phyloP scores from a whole-genome alignment of 495 filamentous ascomycete species.

The Talaromyces stipitatus region DNA sequence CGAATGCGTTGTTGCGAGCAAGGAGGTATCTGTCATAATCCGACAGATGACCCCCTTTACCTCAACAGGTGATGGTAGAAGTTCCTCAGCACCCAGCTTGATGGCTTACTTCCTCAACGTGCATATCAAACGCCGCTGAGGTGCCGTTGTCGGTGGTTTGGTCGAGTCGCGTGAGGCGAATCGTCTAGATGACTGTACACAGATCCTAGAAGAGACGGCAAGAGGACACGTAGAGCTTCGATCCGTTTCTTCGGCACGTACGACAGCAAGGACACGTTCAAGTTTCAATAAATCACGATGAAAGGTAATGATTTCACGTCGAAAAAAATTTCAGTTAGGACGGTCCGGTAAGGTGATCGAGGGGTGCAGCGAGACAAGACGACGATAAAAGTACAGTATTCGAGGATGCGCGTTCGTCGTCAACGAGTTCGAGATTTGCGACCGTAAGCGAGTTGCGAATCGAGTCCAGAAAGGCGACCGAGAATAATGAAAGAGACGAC shows the following conservation, averaged over 20 bases:
- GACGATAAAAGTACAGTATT: neutral
- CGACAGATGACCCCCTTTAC: slow-evolving; percentile 55
- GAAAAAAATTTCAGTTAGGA: neutral
- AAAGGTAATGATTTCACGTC: neutral
- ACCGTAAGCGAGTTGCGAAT: neutral
- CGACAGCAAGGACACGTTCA: neutral
- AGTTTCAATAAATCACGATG: neutral
- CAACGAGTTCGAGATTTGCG: slow-evolving; percentile 3
- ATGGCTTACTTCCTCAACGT: slow-evolving; percentile 2
- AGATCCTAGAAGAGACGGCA: neutral
- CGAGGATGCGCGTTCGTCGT: neutral
- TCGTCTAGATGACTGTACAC: neutral
- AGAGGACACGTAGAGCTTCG: neutral
- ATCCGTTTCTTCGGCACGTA: neutral
- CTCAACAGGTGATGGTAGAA: slow-evolving; percentile 4
- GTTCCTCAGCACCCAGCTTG: slow-evolving; percentile 9
- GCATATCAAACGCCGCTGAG: slow-evolving; percentile 4
- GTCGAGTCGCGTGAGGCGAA: neutral
- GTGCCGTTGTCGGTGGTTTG: neutral
- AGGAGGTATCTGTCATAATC: slow-evolving; percentile 91
- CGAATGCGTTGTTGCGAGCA: slow-evolving; percentile 53
- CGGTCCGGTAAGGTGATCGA: neutral
- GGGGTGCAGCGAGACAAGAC: neutral
- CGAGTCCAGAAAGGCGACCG: neutral
- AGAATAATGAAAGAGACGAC: neutral